phyloP scores from a whole-genome alignment of 129 eudicot genomes.

The Pulicaria dysenterica region DNA sequence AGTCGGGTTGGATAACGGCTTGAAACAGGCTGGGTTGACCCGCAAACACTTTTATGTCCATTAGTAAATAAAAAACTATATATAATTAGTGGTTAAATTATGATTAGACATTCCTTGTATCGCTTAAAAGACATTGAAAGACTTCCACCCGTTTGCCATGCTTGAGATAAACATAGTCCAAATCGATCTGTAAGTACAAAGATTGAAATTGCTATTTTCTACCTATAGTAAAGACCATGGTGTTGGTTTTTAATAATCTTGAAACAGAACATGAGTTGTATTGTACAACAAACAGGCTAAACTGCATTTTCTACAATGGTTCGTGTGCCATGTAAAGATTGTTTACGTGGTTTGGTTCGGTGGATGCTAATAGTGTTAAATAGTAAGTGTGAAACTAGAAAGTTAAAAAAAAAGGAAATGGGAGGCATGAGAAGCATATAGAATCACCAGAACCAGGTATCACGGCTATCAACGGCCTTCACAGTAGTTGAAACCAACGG shows the following conservation, averaged over 20 bases:
- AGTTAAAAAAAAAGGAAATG: not conserved
- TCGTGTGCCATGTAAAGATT: constrained; percentile 3
- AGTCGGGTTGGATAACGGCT: too few relatives aligned
- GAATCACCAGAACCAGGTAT: constrained; percentile 83
- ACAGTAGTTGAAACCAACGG: constrained; percentile 75
- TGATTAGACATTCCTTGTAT: too few relatives aligned
- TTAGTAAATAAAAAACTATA: too few relatives aligned
- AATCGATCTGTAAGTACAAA: too few relatives aligned
- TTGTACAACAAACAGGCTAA: constrained; percentile 29
- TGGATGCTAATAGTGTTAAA: constrained; percentile 7
- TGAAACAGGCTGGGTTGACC: too few relatives aligned
- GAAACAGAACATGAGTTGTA: not conserved
- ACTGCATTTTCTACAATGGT: not conserved
- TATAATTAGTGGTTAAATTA: too few relatives aligned
- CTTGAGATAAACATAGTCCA: too few relatives aligned
- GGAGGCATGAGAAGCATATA: not conserved
- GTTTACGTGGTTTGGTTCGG: constrained; percentile 13
- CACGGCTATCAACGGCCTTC: constrained; percentile 90
- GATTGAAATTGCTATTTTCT: too few relatives aligned
- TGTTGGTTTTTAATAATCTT: constrained; percentile 13
- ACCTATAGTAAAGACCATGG: not conserved
- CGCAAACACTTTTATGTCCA: too few relatives aligned
- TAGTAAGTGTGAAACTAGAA: constrained; percentile 18
- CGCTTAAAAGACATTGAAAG: too few relatives aligned
- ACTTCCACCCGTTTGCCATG: too few relatives aligned